phyloP scores from a whole-genome alignment of 2,329 filamentous ascomycete species.

The Claviceps sp. region DNA sequence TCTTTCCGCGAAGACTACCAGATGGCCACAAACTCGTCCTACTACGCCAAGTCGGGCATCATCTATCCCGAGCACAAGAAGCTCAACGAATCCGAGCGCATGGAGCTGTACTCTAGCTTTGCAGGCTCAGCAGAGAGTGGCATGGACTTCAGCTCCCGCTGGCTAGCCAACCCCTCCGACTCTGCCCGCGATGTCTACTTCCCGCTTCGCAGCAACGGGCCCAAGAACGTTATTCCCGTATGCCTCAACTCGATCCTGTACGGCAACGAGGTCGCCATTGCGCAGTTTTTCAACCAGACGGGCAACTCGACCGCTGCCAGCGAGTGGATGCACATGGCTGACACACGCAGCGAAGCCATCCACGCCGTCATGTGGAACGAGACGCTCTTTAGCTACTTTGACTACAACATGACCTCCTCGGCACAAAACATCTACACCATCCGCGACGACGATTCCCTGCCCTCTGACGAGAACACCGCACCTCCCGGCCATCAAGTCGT shows the following conservation, averaged over 20 bases:
- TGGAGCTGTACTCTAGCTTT: constrained; percentile 44
- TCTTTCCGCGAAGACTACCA: constrained; percentile 53
- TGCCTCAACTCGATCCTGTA: constrained; percentile 58
- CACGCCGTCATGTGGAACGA: constrained; percentile 50
- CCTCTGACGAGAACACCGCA: constrained; percentile 23
- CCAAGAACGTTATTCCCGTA: constrained; percentile 43
- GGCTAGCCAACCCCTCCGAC: constrained; percentile 42
- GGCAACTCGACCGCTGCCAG: constrained; percentile 37
- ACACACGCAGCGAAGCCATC: constrained; percentile 46
- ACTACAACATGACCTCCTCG: constrained; percentile 51
- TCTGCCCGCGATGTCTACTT: constrained; percentile 48
- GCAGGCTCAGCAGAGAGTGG: constrained; percentile 54
- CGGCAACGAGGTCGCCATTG: constrained; percentile 47
- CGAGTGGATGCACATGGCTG: constrained; percentile 35
- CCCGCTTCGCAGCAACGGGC: constrained; percentile 50
- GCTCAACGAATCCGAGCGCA: constrained; percentile 39
- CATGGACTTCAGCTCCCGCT: constrained; percentile 50
- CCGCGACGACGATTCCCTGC: constrained; percentile 27
- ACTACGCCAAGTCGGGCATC: constrained; percentile 43
- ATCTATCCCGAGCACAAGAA: constrained; percentile 38
- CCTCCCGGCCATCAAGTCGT: constrained; percentile 42
- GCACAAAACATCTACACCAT: constrained; percentile 42
- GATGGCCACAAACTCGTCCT: constrained; percentile 51
- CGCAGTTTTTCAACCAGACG: constrained; percentile 35
- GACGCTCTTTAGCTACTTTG: constrained; percentile 50